Base-by-base conservation (phyloP, 2,329 filamentous ascomycete genomes). In the Scedosporium minutisporum region DNA sequence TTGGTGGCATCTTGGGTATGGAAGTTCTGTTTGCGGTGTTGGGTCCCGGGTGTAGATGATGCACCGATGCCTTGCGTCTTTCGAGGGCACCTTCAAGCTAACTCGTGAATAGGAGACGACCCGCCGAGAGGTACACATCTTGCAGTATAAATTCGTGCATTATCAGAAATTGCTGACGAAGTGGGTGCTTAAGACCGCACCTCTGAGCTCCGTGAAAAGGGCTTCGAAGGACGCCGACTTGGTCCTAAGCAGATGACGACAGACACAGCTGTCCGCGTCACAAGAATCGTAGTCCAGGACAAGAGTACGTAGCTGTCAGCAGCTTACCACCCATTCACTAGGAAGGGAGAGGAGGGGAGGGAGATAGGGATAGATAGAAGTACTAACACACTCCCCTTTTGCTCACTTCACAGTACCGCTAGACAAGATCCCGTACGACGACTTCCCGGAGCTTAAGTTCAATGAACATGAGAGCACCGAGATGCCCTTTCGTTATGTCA, bases 401-500 rank as follows among this genome's bases (percentile, higher is more conserved):
- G 16, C 25, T 33, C 29, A 33, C 29, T 33, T 44, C 18, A 55
- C 67, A 96, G 92, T 88, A 44, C 82, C 89, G 0, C 79, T 99
- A 57, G 85, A 89, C 63, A 80, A 92, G 67, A 88, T 99, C 41
- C 81, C 86, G 1, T 97, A 95, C 71, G 74, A 95, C 41, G 93
- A 97, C 72, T 87, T 90, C 70, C 95, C 95, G 0, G 93, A 97
- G 71, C 83, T 99, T 71, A 87, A 87, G 71, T 88, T 97, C 73
- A 91, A 90, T 73, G 87, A 95, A 72, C 88, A 96, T 71, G 95
- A 99, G 77, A 95, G 90, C 73, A 96, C 93, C 0, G 83, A 96
- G 74, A 97, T 99, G 95, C 95, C 95, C 0, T 99, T 99, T 76
- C 90, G 95, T 68, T 99, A 99, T 72, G 93, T 99, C 60, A 88